Base-by-base conservation (phyloP, 192 early-diverging fungal genomes). In the Cetraspora pellucida region DNA sequence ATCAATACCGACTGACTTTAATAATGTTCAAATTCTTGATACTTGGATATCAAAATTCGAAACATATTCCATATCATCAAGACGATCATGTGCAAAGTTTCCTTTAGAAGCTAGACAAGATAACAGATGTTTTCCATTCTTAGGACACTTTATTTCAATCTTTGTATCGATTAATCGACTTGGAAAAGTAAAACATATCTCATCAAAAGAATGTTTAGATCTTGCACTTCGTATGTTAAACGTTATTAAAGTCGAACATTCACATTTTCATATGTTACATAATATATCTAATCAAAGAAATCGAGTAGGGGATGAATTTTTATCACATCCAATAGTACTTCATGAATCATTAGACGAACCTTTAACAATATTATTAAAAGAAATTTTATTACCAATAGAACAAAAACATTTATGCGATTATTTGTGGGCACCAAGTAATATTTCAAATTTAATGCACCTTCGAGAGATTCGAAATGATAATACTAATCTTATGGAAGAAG, bases 161-260 rank as follows among this genome's bases (percentile, higher is more conserved):
- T 71, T 71, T 71, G 68, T 50, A n/a, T 71, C 68, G 23, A 71
- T 71, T 71, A 47, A 71, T 71, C 27, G 28, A 71, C 30, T 71
- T 10, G 68, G 46, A 49, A 27, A 23, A 71, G 10, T 16, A 13
- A 52, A 28, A 50, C 17, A 6, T 50, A 50, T 71, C 23, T 50
- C 10, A 19, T 71, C 68, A 0, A 21, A 44, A 10, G 68, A 71
- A 16, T 27, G 28, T 52, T 46, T 71, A n/a, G 68, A 71, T 71
- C 50, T 49, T 23, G 37, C 68, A 9, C 49, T 71, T 9, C 44
- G 68, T 27, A 71, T 71, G 68, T 71, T 71, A 71, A 71, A 71
- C 30, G 68, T 71, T 2, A 71, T 71, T 46, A 71, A 71, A 37
- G 19, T 71, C 27, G 68, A 71, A 28, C 68, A 71, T 71, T 21